Percentiles rank a stretch among this genome's conserved stretches.
Conservation (phyloP, 768 basidiomycete species). For the Termitomyces sp. region DNA sequence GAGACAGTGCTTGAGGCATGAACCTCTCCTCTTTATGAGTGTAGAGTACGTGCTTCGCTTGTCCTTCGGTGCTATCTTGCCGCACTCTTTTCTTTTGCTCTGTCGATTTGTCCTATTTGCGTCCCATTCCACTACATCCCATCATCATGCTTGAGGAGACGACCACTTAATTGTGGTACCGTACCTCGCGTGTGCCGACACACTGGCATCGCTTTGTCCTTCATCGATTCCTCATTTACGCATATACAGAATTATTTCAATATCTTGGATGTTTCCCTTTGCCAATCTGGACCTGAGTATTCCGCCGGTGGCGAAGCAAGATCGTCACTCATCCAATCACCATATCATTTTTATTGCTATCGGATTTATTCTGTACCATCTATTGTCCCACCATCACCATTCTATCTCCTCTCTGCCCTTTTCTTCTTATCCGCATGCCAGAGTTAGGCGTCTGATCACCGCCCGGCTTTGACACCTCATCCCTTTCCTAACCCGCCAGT, state of each 20-base stretch:
- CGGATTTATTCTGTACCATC: constrained; percentile 29
- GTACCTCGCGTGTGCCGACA: constrained; percentile 74
- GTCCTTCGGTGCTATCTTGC: constrained; percentile 52
- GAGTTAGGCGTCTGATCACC: constrained; percentile 40
- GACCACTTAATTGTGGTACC: constrained; percentile 81
- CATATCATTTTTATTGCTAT: constrained; percentile 38
- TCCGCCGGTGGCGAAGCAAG: constrained; percentile 13
- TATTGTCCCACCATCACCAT: constrained; percentile 1
- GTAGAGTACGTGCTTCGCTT: constrained; percentile 50
- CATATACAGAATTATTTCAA: constrained; percentile 22
- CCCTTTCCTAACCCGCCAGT: constrained; percentile 9
- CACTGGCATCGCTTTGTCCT: constrained; percentile 52
- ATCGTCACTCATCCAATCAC: constrained; percentile 14
- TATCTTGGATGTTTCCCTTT: constrained; percentile 19
- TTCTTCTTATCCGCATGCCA: constrained; percentile 13
- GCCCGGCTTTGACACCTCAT: constrained; percentile 8
- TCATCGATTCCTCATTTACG: constrained; percentile 17
- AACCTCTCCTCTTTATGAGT: constrained; percentile 44
- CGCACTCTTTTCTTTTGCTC: constrained; percentile 32
- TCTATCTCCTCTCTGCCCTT: neutral
- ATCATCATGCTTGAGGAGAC: constrained; percentile 60
- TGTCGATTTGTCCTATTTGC: constrained; percentile 30
- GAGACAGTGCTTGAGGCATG: constrained; percentile 48
- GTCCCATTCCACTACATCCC: constrained; percentile 50
- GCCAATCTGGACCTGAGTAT: constrained; percentile 14